Conservation (phyloP, 1,284 basidiomycete species). For the Sutorius eximius region DNA sequence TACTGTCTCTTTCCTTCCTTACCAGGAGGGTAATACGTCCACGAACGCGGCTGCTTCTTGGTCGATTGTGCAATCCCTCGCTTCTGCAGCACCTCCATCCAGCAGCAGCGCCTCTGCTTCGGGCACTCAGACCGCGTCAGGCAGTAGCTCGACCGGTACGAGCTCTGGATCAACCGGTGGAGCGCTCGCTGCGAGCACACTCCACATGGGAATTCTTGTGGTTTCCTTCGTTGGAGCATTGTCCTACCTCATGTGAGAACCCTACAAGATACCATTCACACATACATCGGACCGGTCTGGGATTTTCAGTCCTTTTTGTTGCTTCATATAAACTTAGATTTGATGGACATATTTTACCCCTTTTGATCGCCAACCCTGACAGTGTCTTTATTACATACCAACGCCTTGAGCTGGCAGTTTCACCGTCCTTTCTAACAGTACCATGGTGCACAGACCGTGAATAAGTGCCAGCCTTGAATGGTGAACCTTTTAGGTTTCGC, state of each 20-base stretch:
- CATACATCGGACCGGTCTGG: not conserved
- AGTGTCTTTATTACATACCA: too few species aligned
- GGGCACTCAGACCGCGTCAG: slow-evolving; percentile 17
- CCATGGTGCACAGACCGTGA: too few species aligned
- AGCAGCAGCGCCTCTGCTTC: slow-evolving; percentile 19
- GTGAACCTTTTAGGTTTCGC: too few species aligned
- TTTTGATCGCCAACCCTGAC: not conserved
- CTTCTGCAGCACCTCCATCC: slow-evolving; percentile 34
- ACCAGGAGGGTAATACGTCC: slow-evolving; percentile 47
- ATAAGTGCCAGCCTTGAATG: too few species aligned
- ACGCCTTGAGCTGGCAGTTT: too few species aligned
- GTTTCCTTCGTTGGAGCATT: slow-evolving; percentile 17
- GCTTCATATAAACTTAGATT: slow-evolving; percentile 6
- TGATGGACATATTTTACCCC: not conserved
- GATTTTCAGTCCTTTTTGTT: not conserved
- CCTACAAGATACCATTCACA: slow-evolving; percentile 8
- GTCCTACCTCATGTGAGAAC: slow-evolving; percentile 17
- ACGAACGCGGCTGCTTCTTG: slow-evolving; percentile 52
- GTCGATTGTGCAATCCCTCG: slow-evolving; percentile 43
- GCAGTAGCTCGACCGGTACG: slow-evolving; percentile 15
- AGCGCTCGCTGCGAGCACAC: slow-evolving; percentile 7
- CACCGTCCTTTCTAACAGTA: too few species aligned
- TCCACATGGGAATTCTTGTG: slow-evolving; percentile 16
- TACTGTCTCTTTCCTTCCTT: slow-evolving; percentile 67
- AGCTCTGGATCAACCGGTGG: slow-evolving; percentile 16